Base-by-base conservation (phyloP, 2,329 filamentous ascomycete genomes). In the Emmonsia crescens region DNA sequence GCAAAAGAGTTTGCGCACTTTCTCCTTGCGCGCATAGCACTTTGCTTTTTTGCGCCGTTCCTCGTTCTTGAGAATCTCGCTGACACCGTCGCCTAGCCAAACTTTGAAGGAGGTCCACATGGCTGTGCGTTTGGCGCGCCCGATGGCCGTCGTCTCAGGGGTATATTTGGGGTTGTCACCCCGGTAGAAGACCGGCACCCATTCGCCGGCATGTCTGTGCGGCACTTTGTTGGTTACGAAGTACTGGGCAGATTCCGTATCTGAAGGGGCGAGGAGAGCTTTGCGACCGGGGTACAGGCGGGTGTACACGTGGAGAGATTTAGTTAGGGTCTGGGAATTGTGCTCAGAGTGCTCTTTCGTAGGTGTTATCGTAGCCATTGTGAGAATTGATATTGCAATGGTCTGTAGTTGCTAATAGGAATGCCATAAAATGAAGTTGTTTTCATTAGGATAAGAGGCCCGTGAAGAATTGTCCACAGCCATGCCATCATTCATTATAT, bases 71-170 rank as follows among this genome's bases (percentile, higher is more conserved):
- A 59, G n/a, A n/a, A 49, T 21, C 19, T 59, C 57, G 12, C n/a
- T n/a, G 8, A 59, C 42, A 3, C 57, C 57, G 29, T 51, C 46
- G 8, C 57, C 57, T 31, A 51, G 48, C 48, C 44, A 49, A 21
- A 59, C 21, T 31, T 59, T 59, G 24, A 59, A 59, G n/a, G 57
- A 59, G 10, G 29, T 59, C 57, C 57, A 59, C 40, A 59, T 31
- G 40, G 57, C 24, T 5, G 40, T 36, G 14, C 57, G 57, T 27
- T 19, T 38, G 10, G 57, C 57, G 8, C 36, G 57, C 1, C n/a
- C 57, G 14, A 59, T 24, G 14, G 10, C 27, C 6, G 24, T 59
- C 19, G 57, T 59, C 19, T 21, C 31, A 31, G 42, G 40, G 42
- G 57, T 49, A 29, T 59, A 49, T 48, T 59, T 59, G 31, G 57